Evolutionary conservation across 768 basidiomycete species (phyloP).

Genomic region (Suillus subluteus): DNA sequence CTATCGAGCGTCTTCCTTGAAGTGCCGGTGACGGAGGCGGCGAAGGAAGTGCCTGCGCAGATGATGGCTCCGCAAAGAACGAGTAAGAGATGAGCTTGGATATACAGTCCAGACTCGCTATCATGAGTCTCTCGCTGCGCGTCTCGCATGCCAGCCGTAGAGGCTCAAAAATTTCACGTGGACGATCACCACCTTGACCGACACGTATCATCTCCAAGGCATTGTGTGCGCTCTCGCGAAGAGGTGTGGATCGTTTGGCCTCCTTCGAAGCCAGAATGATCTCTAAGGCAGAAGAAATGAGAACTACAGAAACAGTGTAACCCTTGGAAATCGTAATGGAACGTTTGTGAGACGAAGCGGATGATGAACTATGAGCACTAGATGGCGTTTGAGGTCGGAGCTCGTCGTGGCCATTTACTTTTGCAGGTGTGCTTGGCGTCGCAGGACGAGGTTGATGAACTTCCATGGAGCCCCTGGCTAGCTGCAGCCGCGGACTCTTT

Average conservation of each 20-base stretch:
- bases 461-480: constrained; percentile 12
- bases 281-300: constrained; percentile 85
- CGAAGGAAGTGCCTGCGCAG: constrained; percentile 54
- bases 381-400: constrained; percentile 25
- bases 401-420: constrained; percentile 22
- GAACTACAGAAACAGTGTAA: constrained; percentile 73
- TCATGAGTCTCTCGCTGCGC: constrained; percentile 89
- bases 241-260: constrained; percentile 78
- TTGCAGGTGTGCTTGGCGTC: constrained; percentile 12
- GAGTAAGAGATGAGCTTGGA: constrained; percentile 97
- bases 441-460: constrained; percentile 6
- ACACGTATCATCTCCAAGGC: constrained; percentile 83
- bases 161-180: constrained; percentile 94
- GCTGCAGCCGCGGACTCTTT: constrained; percentile 3
- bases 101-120: constrained; percentile 95
- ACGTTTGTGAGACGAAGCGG: constrained; percentile 46
- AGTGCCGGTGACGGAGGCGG: constrained; percentile 75
- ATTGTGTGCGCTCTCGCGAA: constrained; percentile 80
- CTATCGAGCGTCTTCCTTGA: constrained; percentile 44
- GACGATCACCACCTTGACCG: constrained; percentile 73
- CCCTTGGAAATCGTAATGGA: constrained; percentile 70
- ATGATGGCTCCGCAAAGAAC: constrained; percentile 81
- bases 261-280: constrained; percentile 87
- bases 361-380: constrained; percentile 11
- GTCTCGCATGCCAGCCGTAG: constrained; percentile 96